These are phyloP conservation scores for Penicillium waksmanii DNA, from an alignment of 495 filamentous ascomycete genomes.

Conservation along the genomic window DNA sequence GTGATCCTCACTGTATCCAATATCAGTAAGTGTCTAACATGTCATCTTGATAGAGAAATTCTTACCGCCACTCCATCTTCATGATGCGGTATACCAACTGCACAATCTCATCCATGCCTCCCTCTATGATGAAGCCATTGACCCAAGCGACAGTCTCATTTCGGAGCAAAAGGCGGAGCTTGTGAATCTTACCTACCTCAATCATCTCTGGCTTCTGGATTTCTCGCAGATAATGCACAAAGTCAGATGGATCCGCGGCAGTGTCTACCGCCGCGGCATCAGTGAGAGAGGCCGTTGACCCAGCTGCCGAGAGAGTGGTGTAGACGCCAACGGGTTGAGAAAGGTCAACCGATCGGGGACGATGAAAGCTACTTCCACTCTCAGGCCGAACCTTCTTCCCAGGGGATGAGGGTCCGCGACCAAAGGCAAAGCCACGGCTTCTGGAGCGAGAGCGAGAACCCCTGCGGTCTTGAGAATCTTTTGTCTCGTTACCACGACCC, in stretches of 20 bases:
- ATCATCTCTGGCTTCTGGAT: conserved; percentile 77
- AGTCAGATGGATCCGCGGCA: conserved; percentile 70
- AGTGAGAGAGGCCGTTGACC: conserved; percentile 46
- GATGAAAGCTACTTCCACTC: conserved; percentile 39
- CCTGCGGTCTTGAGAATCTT: conserved; percentile 53
- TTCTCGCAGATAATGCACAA: conserved; percentile 77
- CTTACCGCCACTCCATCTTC: conserved; percentile 94
- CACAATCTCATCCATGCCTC: conserved; percentile 91
- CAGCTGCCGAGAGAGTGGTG: conserved; percentile 48
- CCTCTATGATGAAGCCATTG: conserved; percentile 82
- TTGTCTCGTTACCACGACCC: conserved; percentile 46
- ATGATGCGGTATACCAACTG: conserved; percentile 85
- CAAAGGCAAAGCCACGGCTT: conserved; percentile 77
- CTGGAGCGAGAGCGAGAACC: conserved; percentile 63
- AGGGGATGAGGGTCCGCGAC: conserved; percentile 60
- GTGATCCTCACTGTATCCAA: conserved; percentile 81
- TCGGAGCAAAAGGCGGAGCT: conserved; percentile 83
- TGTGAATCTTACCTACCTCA: conserved; percentile 93
- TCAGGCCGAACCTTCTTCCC: conserved; percentile 59
- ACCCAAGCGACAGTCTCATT: conserved; percentile 97
- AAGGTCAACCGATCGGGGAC: conserved; percentile 49
- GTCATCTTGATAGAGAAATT: conserved; percentile 12
- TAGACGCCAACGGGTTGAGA: conserved; percentile 50
- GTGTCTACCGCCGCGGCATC: conserved; percentile 48
- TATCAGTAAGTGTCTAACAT: conserved; percentile 16